Conservation (phyloP, 805 yeast species). For the Metschnikowia noctiluminum region DNA sequence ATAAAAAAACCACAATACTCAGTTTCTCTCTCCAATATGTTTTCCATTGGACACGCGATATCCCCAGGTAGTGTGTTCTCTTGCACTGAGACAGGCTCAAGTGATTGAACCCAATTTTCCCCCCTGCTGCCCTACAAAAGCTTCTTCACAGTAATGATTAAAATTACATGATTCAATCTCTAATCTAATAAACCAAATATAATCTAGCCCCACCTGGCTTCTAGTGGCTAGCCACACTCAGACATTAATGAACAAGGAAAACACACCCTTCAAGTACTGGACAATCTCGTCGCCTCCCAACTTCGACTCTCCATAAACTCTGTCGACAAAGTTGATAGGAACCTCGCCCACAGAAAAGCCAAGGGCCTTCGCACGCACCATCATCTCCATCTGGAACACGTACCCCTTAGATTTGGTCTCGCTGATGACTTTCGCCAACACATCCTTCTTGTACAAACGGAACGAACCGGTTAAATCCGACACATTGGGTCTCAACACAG, state of each 20-base stretch:
- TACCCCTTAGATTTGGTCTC: constrained; percentile 74
- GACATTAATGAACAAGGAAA: constrained; percentile 63
- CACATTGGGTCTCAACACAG: constrained; percentile 66
- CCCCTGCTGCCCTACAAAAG: no score
- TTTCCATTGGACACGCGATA: no score
- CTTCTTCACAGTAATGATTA: no score
- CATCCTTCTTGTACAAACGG: constrained; percentile 71
- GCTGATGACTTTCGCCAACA: constrained; percentile 59
- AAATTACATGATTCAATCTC: no score
- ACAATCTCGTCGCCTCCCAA: constrained; percentile 80
- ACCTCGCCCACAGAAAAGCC: constrained; percentile 76
- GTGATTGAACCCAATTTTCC: no score
- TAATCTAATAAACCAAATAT: neutral
- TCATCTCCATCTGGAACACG: constrained; percentile 87
- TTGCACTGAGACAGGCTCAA: no score
- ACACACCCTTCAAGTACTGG: constrained; percentile 73
- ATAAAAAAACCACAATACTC: no score
- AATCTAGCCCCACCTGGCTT: constrained; percentile 34
- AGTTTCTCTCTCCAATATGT: no score
- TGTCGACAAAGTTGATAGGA: constrained; percentile 74
- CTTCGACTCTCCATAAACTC: constrained; percentile 75
- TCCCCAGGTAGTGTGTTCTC: no score
- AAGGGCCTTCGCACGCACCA: constrained; percentile 75
- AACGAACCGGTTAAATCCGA: constrained; percentile 76
- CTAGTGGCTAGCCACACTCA: constrained; percentile 34